Conservation (phyloP, 768 basidiomycete genomes). For the Boletus vinaceobasis region DNA sequence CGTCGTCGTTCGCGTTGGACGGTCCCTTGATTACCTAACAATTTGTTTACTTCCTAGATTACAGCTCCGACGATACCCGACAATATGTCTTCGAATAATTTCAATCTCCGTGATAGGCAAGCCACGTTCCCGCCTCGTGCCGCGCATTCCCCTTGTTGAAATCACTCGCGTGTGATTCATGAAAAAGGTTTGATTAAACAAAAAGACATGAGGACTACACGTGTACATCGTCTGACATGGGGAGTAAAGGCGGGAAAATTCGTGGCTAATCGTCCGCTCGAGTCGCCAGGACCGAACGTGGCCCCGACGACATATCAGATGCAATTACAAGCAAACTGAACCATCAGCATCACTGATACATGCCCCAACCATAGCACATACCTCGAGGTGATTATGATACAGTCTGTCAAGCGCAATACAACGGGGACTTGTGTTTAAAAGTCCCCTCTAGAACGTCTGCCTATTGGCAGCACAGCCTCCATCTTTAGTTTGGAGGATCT, state of each 20-base stretch:
- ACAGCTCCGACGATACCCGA: slow-evolving; percentile 19
- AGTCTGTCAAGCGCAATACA: slow-evolving; percentile 6
- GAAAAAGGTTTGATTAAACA: neutral
- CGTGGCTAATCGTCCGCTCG: neutral
- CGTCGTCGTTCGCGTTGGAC: slow-evolving; percentile 26
- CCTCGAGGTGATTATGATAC: slow-evolving; percentile 23
- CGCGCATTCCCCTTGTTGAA: slow-evolving; percentile 16
- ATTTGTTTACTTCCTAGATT: slow-evolving; percentile 14
- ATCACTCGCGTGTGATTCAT: slow-evolving; percentile 20
- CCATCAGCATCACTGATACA: neutral
- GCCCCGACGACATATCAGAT: neutral
- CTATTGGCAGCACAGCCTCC: neutral
- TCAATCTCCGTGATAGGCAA: slow-evolving; percentile 10
- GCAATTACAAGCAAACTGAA: slow-evolving; percentile 14
- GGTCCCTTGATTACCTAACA: slow-evolving; percentile 18
- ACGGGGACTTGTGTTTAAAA: slow-evolving; percentile 27
- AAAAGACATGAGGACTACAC: slow-evolving; percentile 8
- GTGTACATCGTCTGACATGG: slow-evolving; percentile 13
- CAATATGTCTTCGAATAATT: neutral
- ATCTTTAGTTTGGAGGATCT: slow-evolving; percentile 13
- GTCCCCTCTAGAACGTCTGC: slow-evolving; percentile 17
- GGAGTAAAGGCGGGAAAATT: neutral
- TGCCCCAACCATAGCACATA: neutral
- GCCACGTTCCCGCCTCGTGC: slow-evolving; percentile 23
- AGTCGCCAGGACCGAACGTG: slow-evolving; percentile 13